Base-by-base conservation (phyloP, 2,329 filamentous ascomycete genomes). In the Neopestalotiopsis sp. region DNA sequence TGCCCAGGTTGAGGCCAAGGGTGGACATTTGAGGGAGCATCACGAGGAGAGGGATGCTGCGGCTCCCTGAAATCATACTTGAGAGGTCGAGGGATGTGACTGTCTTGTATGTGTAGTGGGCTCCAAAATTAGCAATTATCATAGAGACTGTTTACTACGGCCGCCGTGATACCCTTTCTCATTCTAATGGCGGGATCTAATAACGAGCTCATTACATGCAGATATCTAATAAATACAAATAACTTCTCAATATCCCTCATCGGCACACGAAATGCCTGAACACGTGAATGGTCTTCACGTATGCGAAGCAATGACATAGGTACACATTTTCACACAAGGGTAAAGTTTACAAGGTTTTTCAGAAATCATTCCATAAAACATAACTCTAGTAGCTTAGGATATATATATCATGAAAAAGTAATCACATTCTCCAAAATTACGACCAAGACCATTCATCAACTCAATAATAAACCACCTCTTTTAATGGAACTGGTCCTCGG, bases 401-500 rank as follows among this genome's bases (percentile, higher is more conserved):
- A 52, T 52, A 28, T 45, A 45, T 52, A 20, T 52, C 45, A 52
- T 24, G 14, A 52, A 52, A 17, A 52, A 52, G 7, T 10, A 38
- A 20, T 52, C 45, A 52, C 45, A 52, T 52, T 59, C 57, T 34
- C 28, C 28, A 1, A 10, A 14, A 20, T 12, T 5, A 20, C n/a
- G 13, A 32, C 20, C 12, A 59, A 32, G 24, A 28, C 24, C 24
- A 28, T 28, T 28, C 24, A 59, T 28, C 45, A 20, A 30, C 49
- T 56, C 49, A 24, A 30, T 14, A 59, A 2, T 20, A 9, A 13
- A 30, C 30, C 28, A 24, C 9, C 20, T 24, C 13, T 13, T 59
- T 49, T 61, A 85, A 71, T 94, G 91, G 82, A 99, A 99, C 84
- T 99, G 96, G 77, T 98, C 95, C 86, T 99, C 96, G 1, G 96